A percentile compares a stretch with the other conserved stretches of the same genome.
phyloP scores from a whole-genome alignment of 768 basidiomycete genomes.

The Mycena galopus region DNA sequence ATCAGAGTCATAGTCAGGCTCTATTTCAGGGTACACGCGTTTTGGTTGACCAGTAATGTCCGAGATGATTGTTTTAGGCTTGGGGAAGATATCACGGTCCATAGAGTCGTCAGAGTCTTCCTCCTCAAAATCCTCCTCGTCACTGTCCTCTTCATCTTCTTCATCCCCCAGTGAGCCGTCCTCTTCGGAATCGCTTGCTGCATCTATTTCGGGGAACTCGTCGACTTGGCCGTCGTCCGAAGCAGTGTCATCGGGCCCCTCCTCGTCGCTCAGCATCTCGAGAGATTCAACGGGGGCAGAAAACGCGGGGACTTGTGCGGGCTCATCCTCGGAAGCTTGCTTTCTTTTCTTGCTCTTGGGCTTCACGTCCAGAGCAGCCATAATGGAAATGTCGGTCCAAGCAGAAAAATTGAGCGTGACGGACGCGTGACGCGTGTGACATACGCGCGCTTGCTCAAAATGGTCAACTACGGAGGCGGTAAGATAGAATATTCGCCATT shows the following conservation, averaged over 20 bases:
- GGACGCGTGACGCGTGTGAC: background rate
- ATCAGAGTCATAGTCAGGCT: constrained; percentile 92
- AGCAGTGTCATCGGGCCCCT: constrained; percentile 59
- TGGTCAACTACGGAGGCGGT: constrained; percentile 94
- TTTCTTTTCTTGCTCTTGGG: constrained; percentile 72
- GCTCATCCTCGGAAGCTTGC: constrained; percentile 48
- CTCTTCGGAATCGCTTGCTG: constrained; percentile 65
- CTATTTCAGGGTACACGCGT: constrained; percentile 88
- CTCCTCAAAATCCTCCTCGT: constrained; percentile 45
- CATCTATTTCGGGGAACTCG: constrained; percentile 79
- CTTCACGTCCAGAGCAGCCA: constrained; percentile 50
- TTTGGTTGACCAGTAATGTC: constrained; percentile 88
- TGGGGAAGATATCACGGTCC: constrained; percentile 69
- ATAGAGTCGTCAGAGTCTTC: constrained; percentile 55
- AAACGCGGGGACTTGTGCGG: constrained; percentile 25
- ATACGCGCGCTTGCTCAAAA: constrained; percentile 39
- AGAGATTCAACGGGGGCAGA: constrained; percentile 45
- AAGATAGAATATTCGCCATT: constrained; percentile 47
- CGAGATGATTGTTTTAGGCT: constrained; percentile 78
- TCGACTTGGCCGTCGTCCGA: constrained; percentile 74
- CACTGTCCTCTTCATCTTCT: constrained; percentile 56
- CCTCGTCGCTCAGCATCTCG: constrained; percentile 85
- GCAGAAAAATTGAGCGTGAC: constrained; percentile 29
- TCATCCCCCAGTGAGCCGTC: constrained; percentile 53
- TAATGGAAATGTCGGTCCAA: constrained; percentile 29